Evolutionary conservation across 2,329 filamentous ascomycete species (phyloP).

Genomic region (Periglandula ipomoeae): DNA sequence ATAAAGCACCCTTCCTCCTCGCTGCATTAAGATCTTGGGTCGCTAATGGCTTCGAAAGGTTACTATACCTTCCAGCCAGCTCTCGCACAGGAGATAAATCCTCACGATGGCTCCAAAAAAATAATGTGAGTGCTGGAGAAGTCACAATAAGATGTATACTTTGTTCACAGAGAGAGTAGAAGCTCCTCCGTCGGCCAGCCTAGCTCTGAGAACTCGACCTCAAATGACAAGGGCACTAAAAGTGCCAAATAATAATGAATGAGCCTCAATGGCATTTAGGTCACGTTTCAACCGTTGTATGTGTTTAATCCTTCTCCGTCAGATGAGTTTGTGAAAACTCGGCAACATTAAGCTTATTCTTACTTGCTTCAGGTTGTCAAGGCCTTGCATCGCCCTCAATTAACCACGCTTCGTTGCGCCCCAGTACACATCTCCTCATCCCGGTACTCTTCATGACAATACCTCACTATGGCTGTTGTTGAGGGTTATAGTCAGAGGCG

Average conservation of each 20-base stretch:
- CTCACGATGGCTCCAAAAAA: constrained; percentile 4
- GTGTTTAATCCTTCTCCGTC: no score
- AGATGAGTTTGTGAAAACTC: no score
- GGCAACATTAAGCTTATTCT: no score
- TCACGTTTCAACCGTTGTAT: background rate
- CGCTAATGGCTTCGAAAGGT: constrained; percentile 15
- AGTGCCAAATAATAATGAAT: background rate
- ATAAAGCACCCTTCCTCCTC: background rate
- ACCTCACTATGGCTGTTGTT: no score
- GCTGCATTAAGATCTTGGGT: background rate
- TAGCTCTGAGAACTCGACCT: background rate
- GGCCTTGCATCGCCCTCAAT: no score
- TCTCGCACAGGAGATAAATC: constrained; percentile 16
- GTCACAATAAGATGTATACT: background rate
- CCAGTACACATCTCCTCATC: no score
- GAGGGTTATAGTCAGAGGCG: no score
- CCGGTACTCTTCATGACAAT: no score
- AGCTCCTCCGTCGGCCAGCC: background rate
- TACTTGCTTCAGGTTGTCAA: no score
- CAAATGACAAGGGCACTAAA: background rate
- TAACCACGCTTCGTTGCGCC: no score
- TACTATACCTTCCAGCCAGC: constrained; percentile 29
- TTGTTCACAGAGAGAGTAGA: background rate
- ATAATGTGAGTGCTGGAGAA: background rate
- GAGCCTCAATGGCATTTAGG: background rate